Base-by-base conservation (phyloP, 2,329 filamentous ascomycete species). In the Neurospora crassa region DNA sequence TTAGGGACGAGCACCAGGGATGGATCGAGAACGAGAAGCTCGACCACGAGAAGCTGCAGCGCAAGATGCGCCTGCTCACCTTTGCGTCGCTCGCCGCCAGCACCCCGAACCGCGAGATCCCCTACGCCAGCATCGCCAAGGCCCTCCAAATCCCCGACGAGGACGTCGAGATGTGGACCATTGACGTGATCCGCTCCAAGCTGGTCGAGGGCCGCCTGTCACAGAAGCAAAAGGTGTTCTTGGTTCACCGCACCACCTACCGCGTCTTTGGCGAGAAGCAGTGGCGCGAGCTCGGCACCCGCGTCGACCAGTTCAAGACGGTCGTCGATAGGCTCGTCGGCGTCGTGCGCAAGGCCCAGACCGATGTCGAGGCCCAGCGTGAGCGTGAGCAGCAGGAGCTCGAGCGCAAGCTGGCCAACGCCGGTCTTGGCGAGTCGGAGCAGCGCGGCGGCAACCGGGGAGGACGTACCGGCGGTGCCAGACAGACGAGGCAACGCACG, bases 131-230 rank as follows among this genome's bases (percentile, higher is more conserved):
- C 78, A 97, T 99, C 79, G 89, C 92, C 75, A 91, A 91, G 79
- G 91, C 93, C 6, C 89, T 99, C 67, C 91, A 96, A 82, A 90
- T 99, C 71, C 90, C 93, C 67, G 79, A 84, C 67, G 90, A 92
- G 74, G 93, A 98, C 74, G 93, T 98, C 59, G 96, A 99, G 87
- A 92, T 95, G 87, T 99, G 96, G 96, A 93, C 96, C 76, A 99
- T 99, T 78, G 96, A 99, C 81, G 94, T 96, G 76, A 97, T 99
- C 83, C 93, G 96, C 76, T 93, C 94, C 68, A 94, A 94, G 42
- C 89, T 99, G 45, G 93, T 99, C 69, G 96, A 99, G 85, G 96
- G 96, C 80, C 97, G 97, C 84, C 89, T 99, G 76, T 96, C 92
- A 72, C 96, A 99, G 84, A 88, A 95, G 80, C 94, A 93, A 81